phyloP scores from a whole-genome alignment of 2,329 filamentous ascomycete genomes.

The Microcyclospora pomicola region DNA sequence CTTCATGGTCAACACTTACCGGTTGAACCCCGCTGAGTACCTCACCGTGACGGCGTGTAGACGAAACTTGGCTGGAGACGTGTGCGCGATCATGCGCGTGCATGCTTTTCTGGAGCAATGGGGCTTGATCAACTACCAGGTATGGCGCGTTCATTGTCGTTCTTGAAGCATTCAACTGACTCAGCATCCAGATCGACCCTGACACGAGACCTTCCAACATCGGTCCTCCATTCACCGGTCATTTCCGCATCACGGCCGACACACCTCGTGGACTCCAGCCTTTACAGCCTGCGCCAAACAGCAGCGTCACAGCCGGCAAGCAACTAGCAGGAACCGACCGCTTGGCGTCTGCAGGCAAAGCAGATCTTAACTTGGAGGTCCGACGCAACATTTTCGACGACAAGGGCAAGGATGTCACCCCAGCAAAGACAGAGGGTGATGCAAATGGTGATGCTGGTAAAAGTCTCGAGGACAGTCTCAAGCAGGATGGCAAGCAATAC shows the following conservation, averaged over 20 bases:
- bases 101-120: slow-evolving; percentile 97
- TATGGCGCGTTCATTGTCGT: slow-evolving; percentile 24
- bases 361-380: slow-evolving; percentile 80
- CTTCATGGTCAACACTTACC: slow-evolving; percentile 99
- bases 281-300: slow-evolving; percentile 79
- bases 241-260: slow-evolving; percentile 92
- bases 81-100: slow-evolving; percentile 97
- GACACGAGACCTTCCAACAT: slow-evolving; percentile 91
- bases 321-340: slow-evolving; percentile 55
- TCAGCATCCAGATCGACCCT: slow-evolving; percentile 63
- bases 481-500: slow-evolving; percentile 50
- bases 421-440: slow-evolving; percentile 33
- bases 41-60: slow-evolving; percentile 92
- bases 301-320: slow-evolving; percentile 46
- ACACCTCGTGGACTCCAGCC: slow-evolving; percentile 89
- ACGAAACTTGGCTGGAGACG: slow-evolving; percentile 87
- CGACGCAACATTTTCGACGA: slow-evolving; percentile 92
- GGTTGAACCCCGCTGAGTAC: slow-evolving; percentile 89
- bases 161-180: slow-evolving; percentile 9
- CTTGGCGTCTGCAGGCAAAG: slow-evolving; percentile 55
- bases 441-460: slow-evolving; percentile 61
- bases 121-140: slow-evolving; percentile 98
- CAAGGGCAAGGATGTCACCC: slow-evolving; percentile 70
- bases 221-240: slow-evolving; percentile 89
- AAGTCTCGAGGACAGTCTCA: slow-evolving; percentile 44